These are phyloP conservation scores for Acanthamoeba triangularis DNA, from an alignment of 208 protist genomes.

Conservation along the genomic window DNA sequence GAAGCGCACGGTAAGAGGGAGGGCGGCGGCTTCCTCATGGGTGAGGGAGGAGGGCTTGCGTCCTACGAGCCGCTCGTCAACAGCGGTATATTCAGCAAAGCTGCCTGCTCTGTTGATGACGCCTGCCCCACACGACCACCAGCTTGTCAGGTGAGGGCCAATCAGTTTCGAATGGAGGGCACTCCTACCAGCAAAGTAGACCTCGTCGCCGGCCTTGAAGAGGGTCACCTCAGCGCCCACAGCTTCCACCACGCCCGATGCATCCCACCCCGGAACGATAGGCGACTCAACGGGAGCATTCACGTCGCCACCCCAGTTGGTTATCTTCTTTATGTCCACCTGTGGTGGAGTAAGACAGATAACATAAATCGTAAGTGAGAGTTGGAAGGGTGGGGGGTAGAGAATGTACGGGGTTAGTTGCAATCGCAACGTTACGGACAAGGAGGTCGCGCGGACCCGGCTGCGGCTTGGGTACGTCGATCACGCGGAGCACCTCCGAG, in stretches of 20 bases:
- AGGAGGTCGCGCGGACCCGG: conserved; percentile 22
- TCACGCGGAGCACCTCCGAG: neutral
- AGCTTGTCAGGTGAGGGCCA: too few species aligned
- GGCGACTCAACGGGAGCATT: neutral
- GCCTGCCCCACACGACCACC: neutral
- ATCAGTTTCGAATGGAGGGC: neutral
- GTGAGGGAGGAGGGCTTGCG: conserved; percentile 10
- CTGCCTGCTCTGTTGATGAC: neutral
- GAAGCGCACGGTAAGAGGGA: conserved; percentile 17
- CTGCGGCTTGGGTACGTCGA: conserved; percentile 12
- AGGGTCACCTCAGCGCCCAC: conserved; percentile 26
- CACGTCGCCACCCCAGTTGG: neutral
- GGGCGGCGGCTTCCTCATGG: conserved; percentile 52
- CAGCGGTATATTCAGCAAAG: conserved; percentile 29
- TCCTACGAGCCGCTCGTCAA: conserved; percentile 37
- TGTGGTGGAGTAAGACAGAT: neutral
- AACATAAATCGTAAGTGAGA: neutral
- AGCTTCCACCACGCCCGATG: conserved; percentile 35
- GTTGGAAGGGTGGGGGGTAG: neutral
- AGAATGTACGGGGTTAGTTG: conserved; percentile 17
- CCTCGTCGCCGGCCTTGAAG: conserved; percentile 68
- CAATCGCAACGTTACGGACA: neutral
- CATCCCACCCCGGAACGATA: conserved; percentile 29
- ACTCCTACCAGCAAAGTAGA: conserved; percentile 47
- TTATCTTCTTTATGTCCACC: neutral